Percentiles rank a stretch among this genome's conserved stretches.
phyloP scores from a whole-genome alignment of 768 basidiomycete genomes.

The Suillus clintonianus region DNA sequence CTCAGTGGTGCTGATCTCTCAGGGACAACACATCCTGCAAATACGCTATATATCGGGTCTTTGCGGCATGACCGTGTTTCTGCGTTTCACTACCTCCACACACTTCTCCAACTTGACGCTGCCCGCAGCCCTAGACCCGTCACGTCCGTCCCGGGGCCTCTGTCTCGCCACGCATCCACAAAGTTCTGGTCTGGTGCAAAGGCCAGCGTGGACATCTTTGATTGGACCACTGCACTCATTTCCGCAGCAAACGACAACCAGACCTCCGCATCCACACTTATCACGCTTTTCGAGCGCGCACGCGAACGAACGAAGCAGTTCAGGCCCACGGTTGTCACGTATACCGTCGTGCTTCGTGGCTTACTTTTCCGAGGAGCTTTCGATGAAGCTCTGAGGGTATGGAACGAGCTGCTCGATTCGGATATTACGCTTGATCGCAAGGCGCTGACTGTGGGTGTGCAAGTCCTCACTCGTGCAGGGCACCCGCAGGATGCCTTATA shows the following conservation, averaged over 20 bases:
- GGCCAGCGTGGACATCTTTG: conserved; percentile 41
- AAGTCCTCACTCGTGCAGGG: conserved; percentile 45
- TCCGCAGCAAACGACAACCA: conserved; percentile 44
- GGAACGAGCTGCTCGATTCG: conserved; percentile 41
- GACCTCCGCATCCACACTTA: conserved; percentile 33
- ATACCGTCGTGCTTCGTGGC: conserved; percentile 57
- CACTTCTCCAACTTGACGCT: conserved; percentile 34
- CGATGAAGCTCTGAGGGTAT: conserved; percentile 42
- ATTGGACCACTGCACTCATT: conserved; percentile 48
- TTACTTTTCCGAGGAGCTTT: conserved; percentile 46
- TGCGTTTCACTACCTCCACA: conserved; percentile 49
- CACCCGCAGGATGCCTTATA: conserved; percentile 50
- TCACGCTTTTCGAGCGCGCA: conserved; percentile 40
- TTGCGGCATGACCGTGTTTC: conserved; percentile 42
- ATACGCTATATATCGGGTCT: conserved; percentile 45
- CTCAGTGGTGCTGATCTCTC: background rate
- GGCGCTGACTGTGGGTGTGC: conserved; percentile 52
- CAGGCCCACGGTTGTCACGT: conserved; percentile 46
- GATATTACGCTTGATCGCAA: conserved; percentile 44
- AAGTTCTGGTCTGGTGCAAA: conserved; percentile 20
- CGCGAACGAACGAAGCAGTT: conserved; percentile 28
- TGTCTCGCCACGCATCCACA: background rate
- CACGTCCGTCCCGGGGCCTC: background rate
- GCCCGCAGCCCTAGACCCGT: conserved; percentile 8
- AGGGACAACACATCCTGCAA: conserved; percentile 37